These are phyloP conservation scores for Dothidotthia symphoricarpi DNA, from an alignment of 2,329 filamentous ascomycete genomes.

Conservation along the genomic window DNA sequence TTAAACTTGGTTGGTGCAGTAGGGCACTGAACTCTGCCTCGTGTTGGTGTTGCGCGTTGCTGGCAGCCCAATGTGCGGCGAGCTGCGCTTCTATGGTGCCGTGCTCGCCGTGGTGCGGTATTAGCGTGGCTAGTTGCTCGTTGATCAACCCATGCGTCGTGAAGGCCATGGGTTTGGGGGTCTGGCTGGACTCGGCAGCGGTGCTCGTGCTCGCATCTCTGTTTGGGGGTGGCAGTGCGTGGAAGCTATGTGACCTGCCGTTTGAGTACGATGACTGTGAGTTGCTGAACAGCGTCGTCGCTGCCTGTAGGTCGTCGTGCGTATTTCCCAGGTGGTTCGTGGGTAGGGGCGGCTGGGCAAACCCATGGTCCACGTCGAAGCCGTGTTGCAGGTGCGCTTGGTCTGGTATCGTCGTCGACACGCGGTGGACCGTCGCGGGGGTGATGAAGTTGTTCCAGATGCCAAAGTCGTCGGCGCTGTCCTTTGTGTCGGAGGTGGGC, in stretches of 20 bases:
- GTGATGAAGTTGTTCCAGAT: slow-evolving; percentile 30
- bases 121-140: slow-evolving; percentile 31
- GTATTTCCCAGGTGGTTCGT: slow-evolving; percentile 24
- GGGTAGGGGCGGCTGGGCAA: slow-evolving; percentile 10
- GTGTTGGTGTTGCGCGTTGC: slow-evolving; percentile 18
- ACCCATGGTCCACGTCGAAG: slow-evolving; percentile 27
- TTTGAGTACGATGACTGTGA: slow-evolving; percentile 26
- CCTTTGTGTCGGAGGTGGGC: slow-evolving; percentile 20
- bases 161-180: slow-evolving; percentile 17
- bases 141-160: slow-evolving; percentile 28
- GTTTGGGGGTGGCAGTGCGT: slow-evolving; percentile 10
- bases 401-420: slow-evolving; percentile 38
- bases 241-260: slow-evolving; percentile 23
- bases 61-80: slow-evolving; percentile 27
- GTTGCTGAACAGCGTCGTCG: slow-evolving; percentile 34
- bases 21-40: slow-evolving; percentile 19
- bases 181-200: slow-evolving; percentile 5
- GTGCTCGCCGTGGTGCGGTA: slow-evolving; percentile 30
- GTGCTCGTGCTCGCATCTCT: slow-evolving; percentile 3
- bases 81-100: slow-evolving; percentile 31
- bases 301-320: slow-evolving; percentile 33
- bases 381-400: slow-evolving; percentile 30
- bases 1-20: slow-evolving; percentile 19
- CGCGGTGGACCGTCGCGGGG: slow-evolving; percentile 34
- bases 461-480: slow-evolving; percentile 23